Conservation (phyloP, 2,329 filamentous ascomycete genomes). For the Aspergillus jensenii region DNA sequence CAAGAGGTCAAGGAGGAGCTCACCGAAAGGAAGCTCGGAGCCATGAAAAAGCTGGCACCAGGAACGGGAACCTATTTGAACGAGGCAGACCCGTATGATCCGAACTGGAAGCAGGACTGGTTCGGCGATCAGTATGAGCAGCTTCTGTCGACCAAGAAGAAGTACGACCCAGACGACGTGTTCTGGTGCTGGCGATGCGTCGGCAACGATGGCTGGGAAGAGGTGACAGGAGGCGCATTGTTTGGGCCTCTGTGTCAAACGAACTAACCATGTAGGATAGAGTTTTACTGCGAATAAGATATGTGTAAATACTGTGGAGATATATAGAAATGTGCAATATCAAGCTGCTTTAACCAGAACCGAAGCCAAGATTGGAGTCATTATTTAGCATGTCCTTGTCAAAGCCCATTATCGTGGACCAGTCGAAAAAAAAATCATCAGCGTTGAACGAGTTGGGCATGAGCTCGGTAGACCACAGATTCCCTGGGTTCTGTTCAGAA, state of each 20-base stretch:
- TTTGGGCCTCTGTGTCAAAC: not conserved
- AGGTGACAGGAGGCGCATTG: constrained; percentile 7
- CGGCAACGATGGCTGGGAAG: constrained; percentile 23
- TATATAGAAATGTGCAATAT: too few species aligned
- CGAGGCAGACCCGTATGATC: constrained; percentile 19
- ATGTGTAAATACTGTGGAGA: too few species aligned
- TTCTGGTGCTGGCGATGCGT: constrained; percentile 30
- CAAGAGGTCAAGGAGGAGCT: constrained; percentile 3
- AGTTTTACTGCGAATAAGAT: too few species aligned
- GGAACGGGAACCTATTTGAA: constrained; percentile 21
- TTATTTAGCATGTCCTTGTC: too few species aligned
- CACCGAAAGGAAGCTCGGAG: constrained; percentile 12
- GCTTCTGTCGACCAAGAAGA: constrained; percentile 25
- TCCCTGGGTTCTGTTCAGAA: too few species aligned
- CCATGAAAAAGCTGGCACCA: constrained; percentile 21
- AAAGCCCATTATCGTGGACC: too few species aligned
- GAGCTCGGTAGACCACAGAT: too few species aligned
- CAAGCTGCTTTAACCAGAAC: too few species aligned
- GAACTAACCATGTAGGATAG: not conserved
- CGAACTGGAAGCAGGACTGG: constrained; percentile 18
- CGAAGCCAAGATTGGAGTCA: too few species aligned
- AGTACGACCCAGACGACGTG: constrained; percentile 25
- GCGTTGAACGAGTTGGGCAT: too few species aligned
- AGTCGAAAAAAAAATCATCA: too few species aligned
- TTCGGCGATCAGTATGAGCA: constrained; percentile 23